Base-by-base conservation (phyloP, 192 early-diverging fungal species). In the Globomyces pollinis-pini region DNA sequence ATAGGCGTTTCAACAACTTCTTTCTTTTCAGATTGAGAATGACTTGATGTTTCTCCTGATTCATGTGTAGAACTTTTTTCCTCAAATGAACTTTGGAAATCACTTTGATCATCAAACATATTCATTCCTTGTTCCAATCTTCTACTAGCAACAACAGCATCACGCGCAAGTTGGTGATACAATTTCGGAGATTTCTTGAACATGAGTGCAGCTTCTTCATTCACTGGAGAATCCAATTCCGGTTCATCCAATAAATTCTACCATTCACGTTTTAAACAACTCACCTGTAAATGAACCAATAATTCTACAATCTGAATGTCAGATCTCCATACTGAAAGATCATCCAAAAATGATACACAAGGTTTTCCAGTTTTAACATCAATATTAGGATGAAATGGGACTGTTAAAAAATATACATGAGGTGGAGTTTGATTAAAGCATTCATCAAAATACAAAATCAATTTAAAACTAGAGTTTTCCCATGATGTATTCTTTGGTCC, bases 351-450 rank as follows among this genome's bases (percentile, higher is more conserved):
- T 11, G 38, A 41, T 3, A 62, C 20, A 54, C 74, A 77, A 6
- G 73, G 73, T 8, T 44, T 30, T 11, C 78, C 78, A 13, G 72
- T 69, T 1, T 38, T 15, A 63, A 77, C 63, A 41, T 80, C 78
- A 38, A 77, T 65, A 39, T 80, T 80, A 2, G 78, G 78, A 66
- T 80, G 78, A 55, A 80, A 80, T 13, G 78, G 78, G 0, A 80
- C 72, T 16, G 78, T 80, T n/a, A 50, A 16, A 57, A 80, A 80
- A 28, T 50, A 63, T 21, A 74, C 69, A 16, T 66, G 56, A 16
- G 78, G 78, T 16, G 78, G 78, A 6, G 41, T 38, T 43, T 80
- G 64, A 49, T 80, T 71, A 60, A 68, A 77, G 18, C 75, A 53
- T 29, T 69, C 66, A 32, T 57, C 58, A 36, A 80, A 80, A 30